Conservation (phyloP, 2,329 filamentous ascomycete species). For the Fusarium stilboides region DNA sequence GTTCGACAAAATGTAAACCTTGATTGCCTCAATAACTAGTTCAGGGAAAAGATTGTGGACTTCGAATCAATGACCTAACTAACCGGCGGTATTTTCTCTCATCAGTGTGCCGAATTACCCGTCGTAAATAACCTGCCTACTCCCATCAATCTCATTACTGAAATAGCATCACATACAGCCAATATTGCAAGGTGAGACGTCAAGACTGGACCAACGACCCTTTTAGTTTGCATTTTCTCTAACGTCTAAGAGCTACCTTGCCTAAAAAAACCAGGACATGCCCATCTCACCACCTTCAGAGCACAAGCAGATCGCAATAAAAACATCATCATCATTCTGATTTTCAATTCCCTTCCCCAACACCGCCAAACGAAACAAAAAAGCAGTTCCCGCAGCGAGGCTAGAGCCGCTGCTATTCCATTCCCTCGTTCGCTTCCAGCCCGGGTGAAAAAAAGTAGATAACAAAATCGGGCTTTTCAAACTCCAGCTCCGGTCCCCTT, state of each 20-base stretch:
- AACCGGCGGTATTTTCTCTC: too few relatives aligned
- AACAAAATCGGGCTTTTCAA: conserved; percentile 37
- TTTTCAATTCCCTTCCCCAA: conserved; percentile 26
- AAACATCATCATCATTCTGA: conserved; percentile 46
- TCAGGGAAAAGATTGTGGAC: too few relatives aligned
- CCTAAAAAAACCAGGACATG: conserved; percentile 26
- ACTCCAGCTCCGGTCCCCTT: conserved; percentile 36
- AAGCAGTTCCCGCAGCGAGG: conserved; percentile 3
- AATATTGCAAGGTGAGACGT: background rate
- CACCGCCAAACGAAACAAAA: conserved; percentile 14
- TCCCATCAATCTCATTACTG: background rate
- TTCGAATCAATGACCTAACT: too few relatives aligned
- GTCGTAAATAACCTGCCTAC: too few relatives aligned
- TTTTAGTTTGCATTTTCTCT: conserved; percentile 51
- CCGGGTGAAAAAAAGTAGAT: conserved; percentile 21
- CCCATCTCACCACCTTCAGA: conserved; percentile 23
- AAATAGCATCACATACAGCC: background rate
- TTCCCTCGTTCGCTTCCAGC: conserved; percentile 8
- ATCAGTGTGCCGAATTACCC: too few relatives aligned
- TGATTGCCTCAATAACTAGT: too few relatives aligned
- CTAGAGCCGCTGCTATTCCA: conserved; percentile 3
- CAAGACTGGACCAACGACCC: conserved; percentile 23
- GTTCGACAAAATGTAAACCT: too few relatives aligned
- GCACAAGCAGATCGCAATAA: conserved; percentile 23
- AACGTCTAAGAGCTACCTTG: conserved; percentile 49